Conservation (phyloP, 1,139 yeast genomes). For the Saccharomyces hybrid region DNA sequence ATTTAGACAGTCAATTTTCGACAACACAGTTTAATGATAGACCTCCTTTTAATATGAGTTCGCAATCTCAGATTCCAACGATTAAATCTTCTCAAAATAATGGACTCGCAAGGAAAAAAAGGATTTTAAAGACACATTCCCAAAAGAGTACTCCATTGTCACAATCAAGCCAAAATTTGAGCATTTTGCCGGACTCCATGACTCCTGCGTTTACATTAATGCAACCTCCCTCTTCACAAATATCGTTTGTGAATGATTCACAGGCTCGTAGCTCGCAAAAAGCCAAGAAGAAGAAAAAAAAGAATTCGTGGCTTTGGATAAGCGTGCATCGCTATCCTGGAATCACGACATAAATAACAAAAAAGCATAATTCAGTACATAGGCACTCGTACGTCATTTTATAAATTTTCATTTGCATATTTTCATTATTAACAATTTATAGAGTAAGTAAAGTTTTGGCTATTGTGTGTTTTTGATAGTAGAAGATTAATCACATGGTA, state of each 20-base stretch:
- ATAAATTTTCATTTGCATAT: neutral
- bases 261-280: slow-evolving; percentile 1
- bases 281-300: slow-evolving; percentile 4
- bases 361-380: neutral
- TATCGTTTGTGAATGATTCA: neutral
- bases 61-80: slow-evolving; percentile 5
- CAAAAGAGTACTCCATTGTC: neutral
- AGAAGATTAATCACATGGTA: too few relatives aligned
- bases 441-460: too few relatives aligned
- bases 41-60: slow-evolving; percentile 14
- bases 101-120: neutral
- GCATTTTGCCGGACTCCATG: slow-evolving; percentile 4
- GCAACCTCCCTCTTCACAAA: slow-evolving; percentile 2
- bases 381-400: neutral
- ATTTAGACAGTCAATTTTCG: slow-evolving; percentile 1
- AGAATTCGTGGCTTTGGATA: slow-evolving; percentile 6
- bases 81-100: slow-evolving; percentile 4
- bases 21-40: slow-evolving; percentile 10
- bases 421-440: neutral
- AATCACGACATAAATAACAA: neutral
- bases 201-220: slow-evolving; percentile 5
- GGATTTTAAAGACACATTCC: neutral
- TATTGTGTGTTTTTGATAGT: too few relatives aligned
- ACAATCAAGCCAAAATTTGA: slow-evolving; percentile 1
- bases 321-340: neutral